A percentile compares a stretch with the other conserved stretches of the same genome.
These are phyloP conservation scores for Wickerhamomyces ciferrii DNA, from an alignment of 805 yeast species.

Conservation along the genomic window DNA sequence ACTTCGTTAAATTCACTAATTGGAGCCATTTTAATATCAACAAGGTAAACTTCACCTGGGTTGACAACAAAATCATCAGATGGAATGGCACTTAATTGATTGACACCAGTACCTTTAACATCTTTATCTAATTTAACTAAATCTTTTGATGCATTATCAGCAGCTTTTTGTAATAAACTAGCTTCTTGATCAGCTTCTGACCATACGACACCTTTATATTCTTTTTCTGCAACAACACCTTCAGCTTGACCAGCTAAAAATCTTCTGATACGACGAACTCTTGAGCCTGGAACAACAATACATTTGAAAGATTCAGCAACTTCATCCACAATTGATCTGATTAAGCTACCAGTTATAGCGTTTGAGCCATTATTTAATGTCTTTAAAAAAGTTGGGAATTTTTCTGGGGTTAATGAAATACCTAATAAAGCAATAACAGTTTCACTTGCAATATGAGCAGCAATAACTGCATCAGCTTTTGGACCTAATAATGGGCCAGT, in stretches of 20 bases:
- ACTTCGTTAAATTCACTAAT: slow-evolving; percentile 45
- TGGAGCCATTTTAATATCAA: slow-evolving; percentile 82
- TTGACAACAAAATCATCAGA: slow-evolving; percentile 66
- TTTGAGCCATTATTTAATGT: slow-evolving; percentile 21
- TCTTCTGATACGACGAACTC: slow-evolving; percentile 86
- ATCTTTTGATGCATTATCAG: slow-evolving; percentile 28
- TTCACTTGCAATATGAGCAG: slow-evolving; percentile 85
- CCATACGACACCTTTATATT: slow-evolving; percentile 90
- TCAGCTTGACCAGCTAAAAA: slow-evolving; percentile 95
- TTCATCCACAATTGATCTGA: slow-evolving; percentile 76
- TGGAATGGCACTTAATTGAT: slow-evolving; percentile 58
- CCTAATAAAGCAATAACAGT: slow-evolving; percentile 77
- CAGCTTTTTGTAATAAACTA: slow-evolving; percentile 39
- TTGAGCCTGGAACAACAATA: slow-evolving; percentile 86
- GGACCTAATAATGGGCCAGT: slow-evolving; percentile 78
- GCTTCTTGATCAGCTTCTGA: slow-evolving; percentile 77
- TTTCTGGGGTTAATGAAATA: slow-evolving; percentile 69
- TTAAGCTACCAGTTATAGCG: slow-evolving; percentile 59
- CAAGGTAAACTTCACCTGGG: slow-evolving; percentile 81
- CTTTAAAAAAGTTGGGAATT: slow-evolving; percentile 51
- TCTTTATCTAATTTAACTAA: slow-evolving; percentile 33
- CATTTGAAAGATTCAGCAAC: slow-evolving; percentile 83
- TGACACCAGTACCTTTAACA: slow-evolving; percentile 28
- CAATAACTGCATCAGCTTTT: slow-evolving; percentile 86
- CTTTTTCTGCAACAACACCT: slow-evolving; percentile 86